phyloP scores from a whole-genome alignment of 441 rosid species.

The Jatropha multifida region DNA sequence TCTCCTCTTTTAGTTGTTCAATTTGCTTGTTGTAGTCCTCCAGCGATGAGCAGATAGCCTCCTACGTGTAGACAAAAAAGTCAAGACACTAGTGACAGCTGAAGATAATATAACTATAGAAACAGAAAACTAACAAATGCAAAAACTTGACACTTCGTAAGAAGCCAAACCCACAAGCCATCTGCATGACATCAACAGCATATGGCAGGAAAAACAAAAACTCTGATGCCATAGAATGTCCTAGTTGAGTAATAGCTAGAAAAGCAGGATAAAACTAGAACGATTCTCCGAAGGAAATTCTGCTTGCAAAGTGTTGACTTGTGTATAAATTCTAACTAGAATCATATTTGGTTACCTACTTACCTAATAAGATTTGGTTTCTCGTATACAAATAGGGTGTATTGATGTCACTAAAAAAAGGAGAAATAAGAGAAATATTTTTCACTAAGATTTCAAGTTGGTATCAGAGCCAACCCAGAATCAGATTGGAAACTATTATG shows the following conservation, averaged over 20 bases:
- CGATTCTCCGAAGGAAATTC: neutral
- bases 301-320: neutral
- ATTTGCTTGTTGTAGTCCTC: slow-evolving; percentile 99
- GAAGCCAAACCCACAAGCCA: neutral
- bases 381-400: no score
- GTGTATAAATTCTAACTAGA: no score
- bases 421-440: no score
- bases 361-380: no score
- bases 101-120: neutral
- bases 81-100: slow-evolving; percentile 1
- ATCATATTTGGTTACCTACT: no score
- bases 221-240: neutral
- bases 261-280: neutral
- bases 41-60: slow-evolving; percentile 95
- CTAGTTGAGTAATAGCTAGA: neutral
- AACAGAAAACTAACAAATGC: neutral
- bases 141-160: neutral
- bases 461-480: no score
- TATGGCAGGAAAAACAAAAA: neutral
- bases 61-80: slow-evolving; percentile 45
- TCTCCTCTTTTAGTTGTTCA: slow-evolving; percentile 87
- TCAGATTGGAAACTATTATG: no score
- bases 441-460: no score
- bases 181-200: neutral
- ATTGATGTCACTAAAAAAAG: no score